Base-by-base conservation (phyloP, 2,329 filamentous ascomycete species). In the Trichoderma cornu-damae region DNA sequence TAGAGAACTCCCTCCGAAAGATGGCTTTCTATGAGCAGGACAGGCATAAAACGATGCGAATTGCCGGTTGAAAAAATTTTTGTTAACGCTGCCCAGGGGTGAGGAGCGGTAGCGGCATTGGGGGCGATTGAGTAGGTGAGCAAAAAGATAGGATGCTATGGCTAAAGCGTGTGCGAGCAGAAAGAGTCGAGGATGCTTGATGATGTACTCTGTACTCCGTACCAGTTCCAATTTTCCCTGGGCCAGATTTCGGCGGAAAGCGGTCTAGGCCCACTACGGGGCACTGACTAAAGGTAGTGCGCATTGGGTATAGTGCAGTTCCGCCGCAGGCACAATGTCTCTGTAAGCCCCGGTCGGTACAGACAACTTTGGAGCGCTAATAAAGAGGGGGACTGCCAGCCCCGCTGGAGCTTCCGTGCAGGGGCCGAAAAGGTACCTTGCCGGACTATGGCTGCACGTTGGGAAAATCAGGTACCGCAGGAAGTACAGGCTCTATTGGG, bases 201-300 rank as follows among this genome's bases (percentile, higher is more conserved):
- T 58, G 56, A 58, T 49, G 56, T 32, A 58, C n/a, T n/a, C n/a
- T n/a, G n/a, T n/a, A n/a, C n/a, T n/a, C n/a, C n/a, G 48, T 24
- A 16, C 20, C n/a, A 38, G 43, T 28, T n/a, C 55, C 55, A 53
- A 58, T 37, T 58, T 58, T 53, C 37, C 53, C 22, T 14, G 11
- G 38, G n/a, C 37, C 30, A 32, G 40, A 30, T 34, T n/a, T 30
- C 28, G 38, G 32, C 28, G 24, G 34, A 12, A 47, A 50, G 44
- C 54, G 44, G 54, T 57, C 54, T 48, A 2, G 54, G 28, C 26
- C 44, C 54, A 54, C 51, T 12, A 24, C 11, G 28, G 12, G 26
- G 50, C 35, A 8, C 26, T 57, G 43, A 51, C 30, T 28, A 18
- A 28, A 6, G n/a, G n/a, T n/a, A n/a, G n/a, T n/a, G n/a, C n/a